Conservation (phyloP, 148 eudicot genomes). For the Vaccinium myrtillus region DNA sequence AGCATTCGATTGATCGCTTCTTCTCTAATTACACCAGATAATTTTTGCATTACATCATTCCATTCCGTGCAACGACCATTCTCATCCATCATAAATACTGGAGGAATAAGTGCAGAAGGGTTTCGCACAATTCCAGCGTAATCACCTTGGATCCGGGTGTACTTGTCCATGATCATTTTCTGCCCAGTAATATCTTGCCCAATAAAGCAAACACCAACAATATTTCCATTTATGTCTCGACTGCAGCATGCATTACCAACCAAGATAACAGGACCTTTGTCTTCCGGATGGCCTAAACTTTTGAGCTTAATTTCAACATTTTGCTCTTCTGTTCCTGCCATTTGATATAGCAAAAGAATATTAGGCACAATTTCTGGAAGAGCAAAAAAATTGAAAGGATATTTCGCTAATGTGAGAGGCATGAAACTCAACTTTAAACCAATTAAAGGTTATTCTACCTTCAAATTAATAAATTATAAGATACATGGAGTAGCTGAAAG, state of each 20-base stretch:
- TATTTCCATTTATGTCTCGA: conserved; percentile 47
- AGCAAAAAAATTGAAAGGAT: neutral
- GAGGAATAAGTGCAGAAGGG: conserved; percentile 73
- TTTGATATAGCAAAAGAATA: conserved; percentile 14
- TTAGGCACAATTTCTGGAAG: neutral
- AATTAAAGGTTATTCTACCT: neutral
- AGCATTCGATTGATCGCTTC: conserved; percentile 58
- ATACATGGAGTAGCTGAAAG: neutral
- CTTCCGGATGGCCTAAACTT: conserved; percentile 44
- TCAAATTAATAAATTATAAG: neutral
- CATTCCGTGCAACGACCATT: conserved; percentile 77
- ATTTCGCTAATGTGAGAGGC: neutral
- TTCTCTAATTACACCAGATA: conserved; percentile 62
- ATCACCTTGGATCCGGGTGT: conserved; percentile 60
- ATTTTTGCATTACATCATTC: conserved; percentile 69
- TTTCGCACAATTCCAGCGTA: conserved; percentile 61
- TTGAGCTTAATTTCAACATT: conserved; percentile 55
- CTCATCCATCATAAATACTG: conserved; percentile 72
- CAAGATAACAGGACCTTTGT: conserved; percentile 38
- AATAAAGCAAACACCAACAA: conserved; percentile 70
- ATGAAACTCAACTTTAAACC: conserved; percentile 5
- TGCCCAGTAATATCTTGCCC: conserved; percentile 76
- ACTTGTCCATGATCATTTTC: conserved; percentile 56
- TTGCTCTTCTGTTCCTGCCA: conserved; percentile 71
- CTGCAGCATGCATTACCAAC: conserved; percentile 74